These are phyloP conservation scores for Xylaria sp. DNA, from an alignment of 2,329 filamentous ascomycete species.

Conservation along the genomic window DNA sequence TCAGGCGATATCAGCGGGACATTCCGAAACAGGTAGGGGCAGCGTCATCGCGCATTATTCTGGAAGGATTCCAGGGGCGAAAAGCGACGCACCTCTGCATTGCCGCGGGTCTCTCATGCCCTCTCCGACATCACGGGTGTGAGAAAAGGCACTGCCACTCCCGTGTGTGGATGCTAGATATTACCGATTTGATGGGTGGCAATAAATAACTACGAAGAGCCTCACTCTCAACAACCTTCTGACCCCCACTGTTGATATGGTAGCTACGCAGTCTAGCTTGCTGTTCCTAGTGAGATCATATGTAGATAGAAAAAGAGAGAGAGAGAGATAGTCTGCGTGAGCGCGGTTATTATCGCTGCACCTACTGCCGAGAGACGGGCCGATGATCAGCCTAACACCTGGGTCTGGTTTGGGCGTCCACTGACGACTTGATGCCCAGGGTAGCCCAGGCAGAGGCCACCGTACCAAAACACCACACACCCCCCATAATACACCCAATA, in stretches of 20 bases:
- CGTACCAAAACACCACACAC: too few relatives aligned
- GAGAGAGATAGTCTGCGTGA: background rate
- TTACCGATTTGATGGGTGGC: background rate
- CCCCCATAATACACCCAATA: too few relatives aligned
- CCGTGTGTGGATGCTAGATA: background rate
- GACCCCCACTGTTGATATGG: conserved; percentile 7
- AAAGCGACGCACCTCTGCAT: conserved; percentile 20
- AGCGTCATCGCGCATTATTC: conserved; percentile 37
- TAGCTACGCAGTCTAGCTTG: background rate
- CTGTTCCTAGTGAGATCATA: conserved; percentile 5
- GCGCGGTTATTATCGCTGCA: conserved; percentile 34
- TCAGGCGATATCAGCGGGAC: conserved; percentile 17
- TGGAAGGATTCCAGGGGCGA: conserved; percentile 36
- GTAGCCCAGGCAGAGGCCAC: background rate
- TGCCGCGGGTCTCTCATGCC: background rate
- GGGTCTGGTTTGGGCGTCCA: background rate
- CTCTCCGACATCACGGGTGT: background rate
- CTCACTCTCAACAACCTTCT: background rate
- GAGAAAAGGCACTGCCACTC: conserved; percentile 20
- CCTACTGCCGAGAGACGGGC: conserved; percentile 37
- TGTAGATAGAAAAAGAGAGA: background rate
- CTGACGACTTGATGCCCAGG: conserved; percentile 4
- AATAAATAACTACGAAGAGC: conserved; percentile 4
- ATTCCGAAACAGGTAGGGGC: conserved; percentile 28
- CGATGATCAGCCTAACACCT: conserved; percentile 32